Percentiles rank a stretch among this genome's conserved stretches.
Conservation (phyloP, 371 early-diverging fungal species). For the Lichtheimia hyalospora region DNA sequence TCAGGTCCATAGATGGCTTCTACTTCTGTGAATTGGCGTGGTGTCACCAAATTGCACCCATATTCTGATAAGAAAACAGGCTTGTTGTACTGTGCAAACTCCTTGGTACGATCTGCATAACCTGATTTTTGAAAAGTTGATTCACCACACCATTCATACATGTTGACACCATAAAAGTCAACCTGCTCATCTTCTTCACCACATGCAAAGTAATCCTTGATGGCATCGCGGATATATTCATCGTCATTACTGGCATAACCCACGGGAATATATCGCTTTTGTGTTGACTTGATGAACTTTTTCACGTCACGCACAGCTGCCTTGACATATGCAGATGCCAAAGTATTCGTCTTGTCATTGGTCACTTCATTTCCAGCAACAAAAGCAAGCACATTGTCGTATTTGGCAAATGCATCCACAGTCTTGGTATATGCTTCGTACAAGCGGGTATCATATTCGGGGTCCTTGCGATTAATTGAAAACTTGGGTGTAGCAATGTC, state of each 20-base stretch:
- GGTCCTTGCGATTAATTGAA: constrained; percentile 66
- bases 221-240: constrained; percentile 62
- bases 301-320: constrained; percentile 76
- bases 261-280: constrained; percentile 62
- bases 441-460: constrained; percentile 62
- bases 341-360: constrained; percentile 65
- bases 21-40: constrained; percentile 60
- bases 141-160: constrained; percentile 69
- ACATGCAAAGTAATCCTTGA: constrained; percentile 75
- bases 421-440: constrained; percentile 60
- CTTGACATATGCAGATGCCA: constrained; percentile 72
- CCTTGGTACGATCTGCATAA: constrained; percentile 58
- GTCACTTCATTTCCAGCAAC: constrained; percentile 84
- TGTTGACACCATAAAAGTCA: constrained; percentile 77
- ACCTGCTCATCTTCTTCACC: constrained; percentile 64
- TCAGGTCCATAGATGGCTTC: constrained; percentile 67
- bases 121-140: constrained; percentile 58
- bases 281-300: constrained; percentile 49
- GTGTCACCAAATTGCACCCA: constrained; percentile 60
- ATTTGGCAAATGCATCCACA: constrained; percentile 67
- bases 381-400: constrained; percentile 70
- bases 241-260: constrained; percentile 85
- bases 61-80: constrained; percentile 70
- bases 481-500: constrained; percentile 66
- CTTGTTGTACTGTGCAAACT: constrained; percentile 52